A percentile compares a stretch with the other conserved stretches of the same genome.
These are phyloP conservation scores for Phaeosphaeriaceae sp. DNA, from an alignment of 2,329 filamentous ascomycete species.

Conservation along the genomic window DNA sequence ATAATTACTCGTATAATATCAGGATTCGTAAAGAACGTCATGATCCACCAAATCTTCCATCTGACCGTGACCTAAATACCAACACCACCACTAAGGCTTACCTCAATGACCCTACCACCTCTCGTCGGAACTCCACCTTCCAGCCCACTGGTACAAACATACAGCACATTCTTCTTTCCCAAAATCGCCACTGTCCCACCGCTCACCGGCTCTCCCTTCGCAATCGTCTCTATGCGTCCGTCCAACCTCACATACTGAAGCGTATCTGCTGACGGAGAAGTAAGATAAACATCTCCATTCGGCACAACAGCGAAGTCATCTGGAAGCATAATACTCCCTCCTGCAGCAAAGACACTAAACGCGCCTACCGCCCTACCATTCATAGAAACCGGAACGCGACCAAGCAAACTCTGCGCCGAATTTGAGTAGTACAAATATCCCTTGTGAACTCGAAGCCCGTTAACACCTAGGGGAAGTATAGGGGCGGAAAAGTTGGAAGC, in stretches of 20 bases:
- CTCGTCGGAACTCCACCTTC: constrained; percentile 25
- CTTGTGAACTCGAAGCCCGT: constrained; percentile 26
- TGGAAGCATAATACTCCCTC: constrained; percentile 2
- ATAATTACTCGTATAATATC: too few species aligned
- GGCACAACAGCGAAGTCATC: constrained; percentile 30
- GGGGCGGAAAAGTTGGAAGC: constrained; percentile 9
- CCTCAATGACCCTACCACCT: constrained; percentile 32
- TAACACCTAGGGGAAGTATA: constrained; percentile 23
- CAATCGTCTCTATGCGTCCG: constrained; percentile 14
- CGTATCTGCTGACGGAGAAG: constrained; percentile 13
- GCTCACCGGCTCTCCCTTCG: constrained; percentile 12
- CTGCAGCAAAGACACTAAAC: constrained; percentile 10
- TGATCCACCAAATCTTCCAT: neutral
- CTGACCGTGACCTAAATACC: neutral
- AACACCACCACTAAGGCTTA: constrained; percentile 7
- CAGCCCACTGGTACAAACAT: constrained; percentile 31
- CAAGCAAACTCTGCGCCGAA: constrained; percentile 9
- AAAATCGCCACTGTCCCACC: constrained; percentile 23
- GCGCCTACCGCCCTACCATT: constrained; percentile 4
- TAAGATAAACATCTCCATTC: constrained; percentile 21
- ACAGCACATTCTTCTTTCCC: constrained; percentile 25
- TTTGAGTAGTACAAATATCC: constrained; percentile 30
- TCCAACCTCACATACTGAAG: constrained; percentile 13
- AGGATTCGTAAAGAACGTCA: too few species aligned
- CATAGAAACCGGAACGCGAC: constrained; percentile 17